These are phyloP conservation scores for Fusarium sacchari DNA, from an alignment of 2,329 filamentous ascomycete genomes.

Conservation along the genomic window DNA sequence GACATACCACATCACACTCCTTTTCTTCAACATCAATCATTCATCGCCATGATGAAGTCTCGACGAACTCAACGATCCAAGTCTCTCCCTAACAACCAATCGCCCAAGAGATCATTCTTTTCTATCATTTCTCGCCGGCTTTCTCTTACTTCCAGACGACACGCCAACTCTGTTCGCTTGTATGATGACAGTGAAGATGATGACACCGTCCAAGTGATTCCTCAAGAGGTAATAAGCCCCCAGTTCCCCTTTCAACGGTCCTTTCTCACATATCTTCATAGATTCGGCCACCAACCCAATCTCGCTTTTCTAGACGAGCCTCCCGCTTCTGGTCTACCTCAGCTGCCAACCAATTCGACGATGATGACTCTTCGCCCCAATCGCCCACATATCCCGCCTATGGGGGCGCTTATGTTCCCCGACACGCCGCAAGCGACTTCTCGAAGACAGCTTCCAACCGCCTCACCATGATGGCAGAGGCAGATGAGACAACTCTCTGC, in stretches of 20 bases:
- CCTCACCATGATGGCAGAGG: constrained; percentile 30
- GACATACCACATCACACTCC: neutral
- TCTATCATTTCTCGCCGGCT: constrained; percentile 23
- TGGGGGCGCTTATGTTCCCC: constrained; percentile 42
- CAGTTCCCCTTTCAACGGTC: neutral
- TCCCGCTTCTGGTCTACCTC: constrained; percentile 41
- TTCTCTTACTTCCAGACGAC: constrained; percentile 17
- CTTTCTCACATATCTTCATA: neutral
- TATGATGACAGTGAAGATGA: constrained; percentile 27
- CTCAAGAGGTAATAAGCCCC: constrained; percentile 11
- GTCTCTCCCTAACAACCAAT: constrained; percentile 16
- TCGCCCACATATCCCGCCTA: constrained; percentile 13
- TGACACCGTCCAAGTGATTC: neutral
- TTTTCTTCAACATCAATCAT: neutral
- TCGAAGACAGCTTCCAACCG: constrained; percentile 35
- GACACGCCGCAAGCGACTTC: constrained; percentile 47
- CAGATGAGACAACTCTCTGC: constrained; percentile 38
- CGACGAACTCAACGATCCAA: constrained; percentile 25
- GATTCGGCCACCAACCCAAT: constrained; percentile 1
- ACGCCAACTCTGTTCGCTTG: constrained; percentile 15
- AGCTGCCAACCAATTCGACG: constrained; percentile 32
- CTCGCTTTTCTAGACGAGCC: constrained; percentile 30
- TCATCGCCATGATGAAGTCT: constrained; percentile 18
- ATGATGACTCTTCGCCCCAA: constrained; percentile 1
- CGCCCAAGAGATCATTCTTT: constrained; percentile 25